Percentiles rank a stretch among this genome's conserved stretches.
Conservation (phyloP, 371 early-diverging fungal genomes). For the Furculomyces boomerangus region DNA sequence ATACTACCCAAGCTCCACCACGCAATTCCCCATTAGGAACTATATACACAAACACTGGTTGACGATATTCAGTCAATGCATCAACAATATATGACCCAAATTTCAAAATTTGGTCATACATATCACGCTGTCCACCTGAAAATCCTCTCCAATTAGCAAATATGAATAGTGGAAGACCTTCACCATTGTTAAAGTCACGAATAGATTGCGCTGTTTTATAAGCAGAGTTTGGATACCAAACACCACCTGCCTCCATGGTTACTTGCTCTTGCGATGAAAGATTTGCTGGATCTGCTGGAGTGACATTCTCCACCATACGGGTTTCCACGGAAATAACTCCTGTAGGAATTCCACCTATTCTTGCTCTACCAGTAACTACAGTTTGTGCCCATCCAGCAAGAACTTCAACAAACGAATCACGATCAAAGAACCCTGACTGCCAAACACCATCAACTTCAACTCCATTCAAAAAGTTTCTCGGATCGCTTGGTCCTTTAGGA, state of each 20-base stretch:
- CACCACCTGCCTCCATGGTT: conserved; percentile 86
- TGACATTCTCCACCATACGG: conserved; percentile 72
- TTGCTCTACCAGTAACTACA: conserved; percentile 84
- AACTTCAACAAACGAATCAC: conserved; percentile 65
- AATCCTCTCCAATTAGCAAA: conserved; percentile 99
- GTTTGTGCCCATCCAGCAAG: conserved; percentile 43
- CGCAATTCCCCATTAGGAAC: conserved; percentile 90
- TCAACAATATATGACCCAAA: conserved; percentile 96
- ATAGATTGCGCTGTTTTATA: conserved; percentile 98
- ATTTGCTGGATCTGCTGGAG: conserved; percentile 91
- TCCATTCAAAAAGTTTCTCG: conserved; percentile 77
- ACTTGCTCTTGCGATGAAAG: conserved; percentile 74
- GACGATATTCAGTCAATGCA: conserved; percentile 79
- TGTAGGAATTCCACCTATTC: conserved; percentile 90
- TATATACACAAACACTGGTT: conserved; percentile 96
- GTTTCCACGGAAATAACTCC: conserved; percentile 96
- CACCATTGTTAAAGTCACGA: conserved; percentile 95
- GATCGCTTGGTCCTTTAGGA: conserved; percentile 78
- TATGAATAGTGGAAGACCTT: conserved; percentile 92
- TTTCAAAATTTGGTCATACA: conserved; percentile 95
- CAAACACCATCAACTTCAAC: conserved; percentile 41
- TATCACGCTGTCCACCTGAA: conserved; percentile 96
- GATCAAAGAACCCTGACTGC: conserved; percentile 84
- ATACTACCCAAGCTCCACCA: conserved; percentile 98
- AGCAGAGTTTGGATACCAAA: conserved; percentile 97